Evolutionary conservation across 306 rosid species (phyloP), one percentile per base, ranked within the genome.

Genomic region (Mimosa pudica): DNA sequence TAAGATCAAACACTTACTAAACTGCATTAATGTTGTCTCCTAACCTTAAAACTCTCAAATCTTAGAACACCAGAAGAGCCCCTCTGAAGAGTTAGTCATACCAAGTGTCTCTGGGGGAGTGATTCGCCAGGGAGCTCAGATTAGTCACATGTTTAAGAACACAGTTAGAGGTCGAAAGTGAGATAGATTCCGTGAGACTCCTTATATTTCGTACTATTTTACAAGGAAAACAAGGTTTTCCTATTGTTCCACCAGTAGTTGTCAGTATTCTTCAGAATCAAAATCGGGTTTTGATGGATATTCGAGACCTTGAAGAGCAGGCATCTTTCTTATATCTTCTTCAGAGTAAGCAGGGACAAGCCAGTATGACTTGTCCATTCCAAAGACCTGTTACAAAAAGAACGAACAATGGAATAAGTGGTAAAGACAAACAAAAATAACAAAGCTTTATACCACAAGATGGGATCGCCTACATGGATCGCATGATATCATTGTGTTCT

Each of bases 221-320:
- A 69, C 73, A 69, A 44, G 55, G 55, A 45, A 69, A 44, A 18
- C n/a, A 36, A 77, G 77, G 3, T 61, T 68, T 70, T 73, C 87
- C 79, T 45, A 68, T 57, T 57, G 81, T 24, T 64, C 44, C 63
- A 61, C 10, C 16, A 30, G 38, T 61, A 73, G 77, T 52, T 45
- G 85, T 88, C 77, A 88, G 79, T 88, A 90, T 86, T 90, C 92
- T 84, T 90, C 93, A 58, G 94, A 96, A 71, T 96, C 96, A 5
- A 90, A 90, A 49, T 89, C 99, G 1, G 97, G 97, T 82, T 90
- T 93, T 44, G 98, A 93, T 32, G 99, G 99, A 80, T 93, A 96
- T 18, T 96, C 98, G 0, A 96, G 93, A 63, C 99, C 99, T 82
- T 96, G 98, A 46, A 96, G 96, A 4, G 89, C 99, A 4, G 99